Conservation (phyloP, 2,329 filamentous ascomycete species). For the Xylariomycetidae sp. region DNA sequence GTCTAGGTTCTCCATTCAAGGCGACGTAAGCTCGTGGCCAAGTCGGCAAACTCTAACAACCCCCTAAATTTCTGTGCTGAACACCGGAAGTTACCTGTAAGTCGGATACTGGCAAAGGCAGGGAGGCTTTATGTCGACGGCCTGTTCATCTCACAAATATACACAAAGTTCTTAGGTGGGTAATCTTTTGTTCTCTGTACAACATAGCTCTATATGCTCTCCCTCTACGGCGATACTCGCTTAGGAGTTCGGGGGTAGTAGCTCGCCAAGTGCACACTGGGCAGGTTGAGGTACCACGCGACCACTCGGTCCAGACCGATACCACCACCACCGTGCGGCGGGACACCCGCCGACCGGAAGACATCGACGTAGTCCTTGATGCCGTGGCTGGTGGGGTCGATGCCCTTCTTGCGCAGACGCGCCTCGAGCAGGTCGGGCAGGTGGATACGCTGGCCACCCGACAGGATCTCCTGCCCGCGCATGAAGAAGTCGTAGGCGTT, state of each 20-base stretch:
- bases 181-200: background rate
- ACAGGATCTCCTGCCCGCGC: conserved; percentile 87
- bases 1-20: no score
- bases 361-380: conserved; percentile 87
- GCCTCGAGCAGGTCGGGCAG: conserved; percentile 68
- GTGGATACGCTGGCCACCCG: conserved; percentile 88
- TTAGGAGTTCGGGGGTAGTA: conserved; percentile 57
- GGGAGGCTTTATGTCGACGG: no score
- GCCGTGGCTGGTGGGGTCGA: conserved; percentile 67
- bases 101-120: no score
- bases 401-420: conserved; percentile 70
- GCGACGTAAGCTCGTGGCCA: no score
- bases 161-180: background rate
- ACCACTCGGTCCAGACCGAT: conserved; percentile 87
- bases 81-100: no score
- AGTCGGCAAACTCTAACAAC: no score
- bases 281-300: conserved; percentile 54
- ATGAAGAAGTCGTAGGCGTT: conserved; percentile 67
- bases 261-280: conserved; percentile 51
- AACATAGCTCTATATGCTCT: background rate
- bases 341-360: conserved; percentile 74
- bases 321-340: conserved; percentile 85
- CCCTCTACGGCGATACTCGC: conserved; percentile 43
- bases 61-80: no score
- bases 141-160: no score